Evolutionary conservation across 164 flowering plant species (phyloP).

Genomic region (Kingdonia uniflora): DNA sequence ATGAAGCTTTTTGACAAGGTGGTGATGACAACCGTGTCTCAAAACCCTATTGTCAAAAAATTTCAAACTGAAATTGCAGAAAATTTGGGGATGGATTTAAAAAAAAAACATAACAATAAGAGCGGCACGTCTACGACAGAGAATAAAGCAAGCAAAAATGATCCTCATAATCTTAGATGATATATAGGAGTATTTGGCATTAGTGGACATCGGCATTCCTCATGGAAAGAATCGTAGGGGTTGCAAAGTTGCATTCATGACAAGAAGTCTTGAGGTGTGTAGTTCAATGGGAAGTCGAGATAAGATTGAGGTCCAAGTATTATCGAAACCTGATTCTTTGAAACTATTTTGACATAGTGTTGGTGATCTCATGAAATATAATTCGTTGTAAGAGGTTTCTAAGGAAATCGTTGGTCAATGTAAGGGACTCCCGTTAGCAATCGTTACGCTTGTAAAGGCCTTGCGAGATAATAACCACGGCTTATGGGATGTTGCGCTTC

Average conservation of each 20-base stretch:
- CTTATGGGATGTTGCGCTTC: background rate
- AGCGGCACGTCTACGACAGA: background rate
- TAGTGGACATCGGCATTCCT: background rate
- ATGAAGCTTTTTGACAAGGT: constrained; percentile 6
- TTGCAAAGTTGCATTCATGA: background rate
- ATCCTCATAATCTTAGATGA: constrained; percentile 6
- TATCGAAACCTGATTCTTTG: background rate
- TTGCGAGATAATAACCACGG: background rate
- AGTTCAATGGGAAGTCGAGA: background rate
- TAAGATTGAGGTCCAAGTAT: background rate
- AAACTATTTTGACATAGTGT: background rate
- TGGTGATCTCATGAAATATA: background rate
- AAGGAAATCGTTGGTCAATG: background rate
- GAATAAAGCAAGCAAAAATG: constrained; percentile 1
- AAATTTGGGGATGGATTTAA: constrained; percentile 4
- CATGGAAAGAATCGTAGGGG: too few species aligned
- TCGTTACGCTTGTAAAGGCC: background rate
- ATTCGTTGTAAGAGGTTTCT: background rate
- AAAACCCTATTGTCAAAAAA: constrained; percentile 2
- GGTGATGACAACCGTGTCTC: constrained; percentile 12
- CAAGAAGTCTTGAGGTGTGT: background rate
- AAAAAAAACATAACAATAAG: background rate
- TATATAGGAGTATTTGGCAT: background rate
- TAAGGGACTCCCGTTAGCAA: background rate
- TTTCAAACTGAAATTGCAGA: constrained; percentile 9